These are phyloP conservation scores for Cyclotella atomus DNA, from an alignment of 108 stramenopile genomes.

Conservation along the genomic window DNA sequence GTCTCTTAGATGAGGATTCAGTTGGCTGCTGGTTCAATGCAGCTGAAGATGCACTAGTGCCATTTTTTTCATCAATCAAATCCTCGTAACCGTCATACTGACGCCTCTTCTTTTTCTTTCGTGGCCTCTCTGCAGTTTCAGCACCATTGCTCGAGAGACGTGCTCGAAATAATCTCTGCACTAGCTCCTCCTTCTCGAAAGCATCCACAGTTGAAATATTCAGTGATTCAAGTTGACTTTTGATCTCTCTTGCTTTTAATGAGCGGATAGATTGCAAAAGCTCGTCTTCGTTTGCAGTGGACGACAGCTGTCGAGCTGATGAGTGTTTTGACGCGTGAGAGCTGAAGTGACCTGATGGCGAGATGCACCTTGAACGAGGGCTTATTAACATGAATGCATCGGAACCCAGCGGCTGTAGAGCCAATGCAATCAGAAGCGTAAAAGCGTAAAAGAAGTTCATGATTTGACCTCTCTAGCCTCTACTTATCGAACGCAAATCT, in stretches of 20 bases:
- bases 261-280: slow-evolving; percentile 44
- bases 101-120: slow-evolving; percentile 35
- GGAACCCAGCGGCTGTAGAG: too few relatives aligned
- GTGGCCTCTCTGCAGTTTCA: neutral
- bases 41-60: neutral
- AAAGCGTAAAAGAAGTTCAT: too few relatives aligned
- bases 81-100: slow-evolving; percentile 2
- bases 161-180: slow-evolving; percentile 58
- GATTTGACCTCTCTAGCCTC: too few relatives aligned
- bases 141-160: neutral
- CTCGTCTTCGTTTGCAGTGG: neutral
- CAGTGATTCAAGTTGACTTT: slow-evolving; percentile 54
- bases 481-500: too few relatives aligned
- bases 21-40: neutral
- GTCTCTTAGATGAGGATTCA: neutral
- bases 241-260: slow-evolving; percentile 70
- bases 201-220: slow-evolving; percentile 55
- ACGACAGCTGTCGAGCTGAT: neutral
- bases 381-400: too few relatives aligned
- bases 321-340: neutral
- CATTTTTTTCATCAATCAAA: neutral
- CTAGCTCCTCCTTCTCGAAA: slow-evolving; percentile 85
- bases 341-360: neutral
- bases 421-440: too few relatives aligned
- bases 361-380: too few relatives aligned